Percentiles rank a stretch among this genome's conserved stretches.
Evolutionary conservation across 2,329 filamentous ascomycete species (phyloP).

Genomic region (Diaporthe sp.): DNA sequence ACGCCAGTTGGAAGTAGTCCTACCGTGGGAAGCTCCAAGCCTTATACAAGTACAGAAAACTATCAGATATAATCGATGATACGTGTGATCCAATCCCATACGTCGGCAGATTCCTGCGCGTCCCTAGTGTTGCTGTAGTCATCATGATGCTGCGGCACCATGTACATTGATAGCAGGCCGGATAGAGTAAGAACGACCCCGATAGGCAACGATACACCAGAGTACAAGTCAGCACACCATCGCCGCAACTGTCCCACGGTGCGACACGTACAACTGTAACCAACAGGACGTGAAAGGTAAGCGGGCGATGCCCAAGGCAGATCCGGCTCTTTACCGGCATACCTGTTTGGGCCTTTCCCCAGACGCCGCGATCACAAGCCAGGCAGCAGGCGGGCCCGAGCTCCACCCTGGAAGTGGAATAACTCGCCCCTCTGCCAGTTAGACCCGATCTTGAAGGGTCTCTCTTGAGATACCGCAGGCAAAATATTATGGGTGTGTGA

Average conservation of each 20-base stretch:
- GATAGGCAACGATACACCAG: neutral
- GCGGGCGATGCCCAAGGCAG: neutral
- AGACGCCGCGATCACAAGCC: conserved; percentile 2
- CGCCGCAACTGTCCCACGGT: neutral
- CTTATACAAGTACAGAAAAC: too few species aligned
- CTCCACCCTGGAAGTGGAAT: conserved; percentile 23
- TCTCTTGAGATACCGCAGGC: neutral
- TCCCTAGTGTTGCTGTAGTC: neutral
- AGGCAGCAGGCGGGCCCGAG: conserved; percentile 22
- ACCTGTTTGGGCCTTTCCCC: neutral
- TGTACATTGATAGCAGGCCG: neutral
- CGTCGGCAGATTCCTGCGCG: neutral
- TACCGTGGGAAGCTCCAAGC: neutral
- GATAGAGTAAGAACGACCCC: neutral
- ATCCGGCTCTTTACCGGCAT: neutral
- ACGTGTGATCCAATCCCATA: neutral
- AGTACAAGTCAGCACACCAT: conserved; percentile 6
- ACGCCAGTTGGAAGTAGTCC: neutral
- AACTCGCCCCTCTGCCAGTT: neutral
- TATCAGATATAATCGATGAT: neutral
- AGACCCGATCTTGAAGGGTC: neutral
- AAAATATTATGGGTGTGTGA: conserved; percentile 4
- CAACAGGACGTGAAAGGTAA: neutral
- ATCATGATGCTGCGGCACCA: neutral
- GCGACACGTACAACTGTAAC: neutral